A percentile compares a stretch with the other conserved stretches of the same genome.
Evolutionary conservation across 2,329 filamentous ascomycete species (phyloP).

Genomic region (Lecanoromycetidae sp.): DNA sequence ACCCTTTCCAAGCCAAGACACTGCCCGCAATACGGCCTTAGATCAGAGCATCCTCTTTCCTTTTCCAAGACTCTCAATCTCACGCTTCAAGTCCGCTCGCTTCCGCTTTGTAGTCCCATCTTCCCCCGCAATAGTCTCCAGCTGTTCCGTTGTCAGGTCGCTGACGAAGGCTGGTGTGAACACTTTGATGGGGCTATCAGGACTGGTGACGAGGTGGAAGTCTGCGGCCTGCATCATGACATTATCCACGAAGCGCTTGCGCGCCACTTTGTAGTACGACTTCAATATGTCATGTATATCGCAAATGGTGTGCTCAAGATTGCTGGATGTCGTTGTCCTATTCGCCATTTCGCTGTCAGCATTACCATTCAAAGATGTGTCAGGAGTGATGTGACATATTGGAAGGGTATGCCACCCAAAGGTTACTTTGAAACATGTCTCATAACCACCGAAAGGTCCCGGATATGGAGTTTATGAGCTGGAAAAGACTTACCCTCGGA

Average conservation of each 20-base stretch:
- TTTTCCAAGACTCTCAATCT: constrained; percentile 36
- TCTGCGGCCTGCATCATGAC: constrained; percentile 48
- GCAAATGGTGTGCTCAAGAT: constrained; percentile 31
- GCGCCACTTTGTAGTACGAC: constrained; percentile 50
- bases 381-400: too few species aligned
- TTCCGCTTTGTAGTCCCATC: constrained; percentile 31
- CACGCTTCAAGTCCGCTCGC: constrained; percentile 33
- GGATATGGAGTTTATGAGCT: too few species aligned
- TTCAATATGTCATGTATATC: constrained; percentile 50
- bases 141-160: constrained; percentile 35
- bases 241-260: constrained; percentile 51
- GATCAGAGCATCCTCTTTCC: constrained; percentile 20
- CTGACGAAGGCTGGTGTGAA: constrained; percentile 43
- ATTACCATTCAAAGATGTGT: not conserved
- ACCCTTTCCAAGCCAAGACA: too few species aligned
- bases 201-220: constrained; percentile 40
- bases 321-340: constrained; percentile 23
- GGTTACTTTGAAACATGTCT: too few species aligned
- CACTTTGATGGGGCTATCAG: constrained; percentile 39
- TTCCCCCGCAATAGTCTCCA: constrained; percentile 49
- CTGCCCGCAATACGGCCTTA: too few species aligned
- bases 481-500: too few species aligned
- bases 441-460: too few species aligned
- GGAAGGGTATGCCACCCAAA: too few species aligned
- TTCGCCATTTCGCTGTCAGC: constrained; percentile 24